Percentiles rank a stretch among this genome's conserved stretches.
These are phyloP conservation scores for Pythium dissotocum DNA, from an alignment of 352 stramenopile genomes.

Conservation along the genomic window DNA sequence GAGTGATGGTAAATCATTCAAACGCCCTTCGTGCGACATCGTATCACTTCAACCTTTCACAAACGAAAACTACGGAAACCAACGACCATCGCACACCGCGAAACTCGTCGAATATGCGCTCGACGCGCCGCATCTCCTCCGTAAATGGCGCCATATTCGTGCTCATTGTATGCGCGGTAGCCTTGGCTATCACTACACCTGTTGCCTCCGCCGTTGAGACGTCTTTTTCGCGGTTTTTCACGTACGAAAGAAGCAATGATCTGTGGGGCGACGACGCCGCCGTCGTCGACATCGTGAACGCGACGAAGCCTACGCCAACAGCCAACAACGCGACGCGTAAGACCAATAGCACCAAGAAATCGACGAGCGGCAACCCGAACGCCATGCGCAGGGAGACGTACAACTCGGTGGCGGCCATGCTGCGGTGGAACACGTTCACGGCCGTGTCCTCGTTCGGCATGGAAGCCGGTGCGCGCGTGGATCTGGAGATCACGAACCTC, in stretches of 20 bases:
- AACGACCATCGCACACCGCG: neutral
- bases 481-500: conserved; percentile 42
- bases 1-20: conserved; percentile 13
- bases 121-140: neutral
- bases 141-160: neutral
- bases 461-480: conserved; percentile 45
- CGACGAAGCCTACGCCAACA: conserved; percentile 2
- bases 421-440: conserved; percentile 68
- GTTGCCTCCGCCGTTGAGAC: conserved; percentile 15
- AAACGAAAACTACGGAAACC: conserved; percentile 1
- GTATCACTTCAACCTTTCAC: conserved; percentile 15
- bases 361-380: neutral
- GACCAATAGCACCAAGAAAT: neutral
- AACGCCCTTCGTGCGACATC: conserved; percentile 18
- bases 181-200: neutral
- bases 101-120: neutral
- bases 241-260: conserved; percentile 17
- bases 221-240: conserved; percentile 24
- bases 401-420: conserved; percentile 20
- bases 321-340: neutral
- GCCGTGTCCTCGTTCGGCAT: conserved; percentile 61
- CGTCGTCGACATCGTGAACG: conserved; percentile 3
- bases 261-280: neutral
- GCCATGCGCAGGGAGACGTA: conserved; percentile 5
- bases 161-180: neutral